A percentile compares a stretch with the other conserved stretches of the same genome.
Evolutionary conservation across 2,329 filamentous ascomycete species (phyloP).

Genomic region (Alternaria infectoria): DNA sequence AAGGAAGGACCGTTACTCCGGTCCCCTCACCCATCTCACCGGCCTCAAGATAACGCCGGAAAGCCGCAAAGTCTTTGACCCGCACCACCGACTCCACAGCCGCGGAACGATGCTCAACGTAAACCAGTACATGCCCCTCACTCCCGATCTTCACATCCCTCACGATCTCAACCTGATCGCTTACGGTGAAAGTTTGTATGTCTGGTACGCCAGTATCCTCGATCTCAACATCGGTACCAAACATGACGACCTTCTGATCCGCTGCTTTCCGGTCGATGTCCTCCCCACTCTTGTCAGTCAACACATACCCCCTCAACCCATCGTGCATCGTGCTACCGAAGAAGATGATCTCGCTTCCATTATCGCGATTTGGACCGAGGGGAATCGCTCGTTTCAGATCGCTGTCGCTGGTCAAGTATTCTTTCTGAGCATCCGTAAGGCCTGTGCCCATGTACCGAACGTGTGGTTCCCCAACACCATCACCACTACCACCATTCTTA

Average conservation of each 20-base stretch:
- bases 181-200: background rate
- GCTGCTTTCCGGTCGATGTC: background rate
- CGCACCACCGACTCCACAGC: background rate
- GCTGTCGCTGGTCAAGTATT: background rate
- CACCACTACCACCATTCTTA: background rate
- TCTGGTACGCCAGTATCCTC: background rate
- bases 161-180: background rate
- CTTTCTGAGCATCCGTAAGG: conserved; percentile 17
- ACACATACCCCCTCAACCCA: conserved; percentile 27
- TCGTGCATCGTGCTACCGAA: conserved; percentile 31
- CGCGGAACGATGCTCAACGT: background rate
- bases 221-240: conserved; percentile 15
- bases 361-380: background rate
- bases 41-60: background rate
- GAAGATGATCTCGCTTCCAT: conserved; percentile 5
- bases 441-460: conserved; percentile 26
- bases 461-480: background rate
- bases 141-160: conserved; percentile 15
- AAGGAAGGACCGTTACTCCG: background rate
- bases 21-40: background rate
- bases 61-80: conserved; percentile 4
- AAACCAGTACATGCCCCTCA: conserved; percentile 3
- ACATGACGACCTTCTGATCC: conserved; percentile 13
- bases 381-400: background rate
- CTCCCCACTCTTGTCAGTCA: background rate